Evolutionary conservation across 306 rosid genomes (phyloP), one percentile per base, ranked within the genome.

Genomic region (Alnus glutinosa): DNA sequence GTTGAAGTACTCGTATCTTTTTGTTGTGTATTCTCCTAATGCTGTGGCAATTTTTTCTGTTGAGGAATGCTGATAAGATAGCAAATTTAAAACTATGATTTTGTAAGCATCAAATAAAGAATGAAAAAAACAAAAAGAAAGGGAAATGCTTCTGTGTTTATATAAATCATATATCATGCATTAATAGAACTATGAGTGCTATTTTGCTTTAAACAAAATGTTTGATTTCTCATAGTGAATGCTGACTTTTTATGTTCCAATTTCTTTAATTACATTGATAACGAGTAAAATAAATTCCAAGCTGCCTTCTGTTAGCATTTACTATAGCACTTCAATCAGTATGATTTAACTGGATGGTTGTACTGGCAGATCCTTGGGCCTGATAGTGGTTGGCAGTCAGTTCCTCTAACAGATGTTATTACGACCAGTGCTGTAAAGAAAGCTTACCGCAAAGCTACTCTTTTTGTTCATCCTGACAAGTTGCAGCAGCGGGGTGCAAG

Each of bases 401-500:
- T 90, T 83, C 97, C 93, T 74, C 82, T 95, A 49, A 92, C 97
- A 3, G 98, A 90, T 78, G 77, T 90, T 28, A 79, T 92, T 71
- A 76, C 86, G 16, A 12, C 88, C 3, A 72, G 76, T 39, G 93
- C 95, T 52, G 98, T 92, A 39, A 92, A 86, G 86, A 94, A 88
- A 84, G 94, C 97, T 77, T 92, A 92, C 75, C 97, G 95, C 16
- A 91, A 88, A 86, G 97, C 97, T 47, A 93, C 98, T 70, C 97
- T 92, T 72, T 91, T 68, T 48, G 97, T 94, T 79, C 98, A 94
- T 83, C 98, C 97, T 19, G 98, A 94, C 90, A 94, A 91, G 82
- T 76, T 94, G 84, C 98, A 94, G 85, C 98, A 94, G 86, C 90
- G 98, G 34, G 97, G 98, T 18, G 98, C 97, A 50, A 92, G 86